Evolutionary conservation across 1,284 basidiomycete species (phyloP).

Genomic region (Sanghuangporus baumii): DNA sequence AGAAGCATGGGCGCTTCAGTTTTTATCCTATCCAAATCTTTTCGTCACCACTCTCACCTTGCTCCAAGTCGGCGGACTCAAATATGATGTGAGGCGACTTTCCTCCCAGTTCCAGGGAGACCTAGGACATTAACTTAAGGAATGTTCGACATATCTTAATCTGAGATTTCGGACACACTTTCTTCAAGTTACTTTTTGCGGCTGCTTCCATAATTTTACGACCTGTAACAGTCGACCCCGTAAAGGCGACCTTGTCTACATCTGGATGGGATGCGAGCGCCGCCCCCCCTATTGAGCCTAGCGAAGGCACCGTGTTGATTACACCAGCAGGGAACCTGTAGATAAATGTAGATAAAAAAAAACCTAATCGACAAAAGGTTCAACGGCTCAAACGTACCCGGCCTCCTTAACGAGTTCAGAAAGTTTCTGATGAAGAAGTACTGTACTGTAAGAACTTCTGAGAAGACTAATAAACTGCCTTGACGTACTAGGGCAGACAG

Average conservation of each 20-base stretch:
- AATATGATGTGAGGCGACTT: slow-evolving; percentile 91
- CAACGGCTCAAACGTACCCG: slow-evolving; percentile 43
- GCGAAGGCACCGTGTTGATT: slow-evolving; percentile 83
- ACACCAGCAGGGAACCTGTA: slow-evolving; percentile 86
- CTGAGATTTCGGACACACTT: slow-evolving; percentile 35
- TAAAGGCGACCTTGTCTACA: slow-evolving; percentile 84
- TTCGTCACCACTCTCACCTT: slow-evolving; percentile 41
- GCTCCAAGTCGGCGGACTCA: slow-evolving; percentile 77
- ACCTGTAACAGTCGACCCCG: slow-evolving; percentile 83
- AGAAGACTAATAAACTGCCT: slow-evolving; percentile 10
- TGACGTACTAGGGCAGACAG: slow-evolving; percentile 73
- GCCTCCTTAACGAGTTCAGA: slow-evolving; percentile 77
- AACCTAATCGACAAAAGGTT: not conserved
- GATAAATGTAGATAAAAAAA: not conserved
- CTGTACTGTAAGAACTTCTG: not conserved
- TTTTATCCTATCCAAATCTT: not conserved
- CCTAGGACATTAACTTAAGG: slow-evolving; percentile 35
- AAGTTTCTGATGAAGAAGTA: slow-evolving; percentile 50
- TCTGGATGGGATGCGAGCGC: slow-evolving; percentile 73
- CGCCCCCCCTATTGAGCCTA: slow-evolving; percentile 80
- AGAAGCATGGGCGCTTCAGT: not conserved
- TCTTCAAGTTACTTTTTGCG: slow-evolving; percentile 91
- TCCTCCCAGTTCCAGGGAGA: slow-evolving; percentile 91
- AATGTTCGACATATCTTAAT: not conserved
- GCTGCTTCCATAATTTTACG: slow-evolving; percentile 89